These are phyloP conservation scores for Ophiorrhiza pumila DNA, from an alignment of 257 asterid species.

Conservation along the genomic window DNA sequence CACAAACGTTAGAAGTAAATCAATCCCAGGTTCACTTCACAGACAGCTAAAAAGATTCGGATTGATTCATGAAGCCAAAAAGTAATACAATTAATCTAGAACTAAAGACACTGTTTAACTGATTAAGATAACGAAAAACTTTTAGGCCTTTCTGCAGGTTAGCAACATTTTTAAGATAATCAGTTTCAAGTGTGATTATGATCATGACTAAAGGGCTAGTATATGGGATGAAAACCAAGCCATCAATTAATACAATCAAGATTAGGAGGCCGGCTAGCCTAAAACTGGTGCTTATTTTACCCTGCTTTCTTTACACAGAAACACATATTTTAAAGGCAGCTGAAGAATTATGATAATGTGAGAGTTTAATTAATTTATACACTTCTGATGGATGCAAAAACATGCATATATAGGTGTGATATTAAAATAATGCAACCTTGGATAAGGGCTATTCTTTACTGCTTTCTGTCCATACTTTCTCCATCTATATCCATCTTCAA, in stretches of 20 bases:
- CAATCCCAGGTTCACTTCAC: too few species aligned
- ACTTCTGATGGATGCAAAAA: not conserved
- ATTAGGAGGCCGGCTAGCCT: not conserved
- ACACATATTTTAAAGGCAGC: not conserved
- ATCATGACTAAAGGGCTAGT: too few species aligned
- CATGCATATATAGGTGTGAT: not conserved
- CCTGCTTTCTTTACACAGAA: not conserved
- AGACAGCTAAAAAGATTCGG: not conserved
- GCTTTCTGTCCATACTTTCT: conserved; percentile 89
- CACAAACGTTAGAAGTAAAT: too few species aligned
- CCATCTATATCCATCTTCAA: conserved; percentile 91
- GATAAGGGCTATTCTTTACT: conserved; percentile 81
- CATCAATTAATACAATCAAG: not conserved
- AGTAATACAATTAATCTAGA: not conserved
- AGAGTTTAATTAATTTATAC: not conserved
- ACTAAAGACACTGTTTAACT: not conserved
- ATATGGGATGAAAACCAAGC: not conserved
- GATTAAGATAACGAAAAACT: not conserved
- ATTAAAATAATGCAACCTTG: conserved; percentile 46
- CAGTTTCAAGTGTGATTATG: not conserved
- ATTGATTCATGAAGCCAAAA: not conserved
- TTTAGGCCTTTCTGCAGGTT: not conserved
- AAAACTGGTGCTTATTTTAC: conserved; percentile 1
- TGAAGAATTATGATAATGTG: not conserved
- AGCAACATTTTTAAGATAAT: not conserved